Conservation (phyloP, 768 basidiomycete genomes). For the Suillus brevipes region DNA sequence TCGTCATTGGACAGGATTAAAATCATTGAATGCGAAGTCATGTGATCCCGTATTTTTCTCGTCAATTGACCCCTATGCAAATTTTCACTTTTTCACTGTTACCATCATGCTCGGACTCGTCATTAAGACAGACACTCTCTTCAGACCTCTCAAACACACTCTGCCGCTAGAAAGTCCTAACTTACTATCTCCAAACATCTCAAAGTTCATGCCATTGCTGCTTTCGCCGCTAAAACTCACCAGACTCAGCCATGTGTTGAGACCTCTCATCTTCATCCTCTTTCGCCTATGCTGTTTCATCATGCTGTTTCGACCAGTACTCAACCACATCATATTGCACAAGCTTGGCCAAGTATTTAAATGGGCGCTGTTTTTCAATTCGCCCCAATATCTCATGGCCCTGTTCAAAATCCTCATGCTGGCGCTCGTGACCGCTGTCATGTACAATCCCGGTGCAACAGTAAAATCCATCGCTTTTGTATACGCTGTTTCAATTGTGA, state of each 20-base stretch:
- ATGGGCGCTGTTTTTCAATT: neutral
- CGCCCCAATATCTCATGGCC: neutral
- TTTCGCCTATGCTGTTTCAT: neutral
- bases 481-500: neutral
- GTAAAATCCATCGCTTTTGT: neutral
- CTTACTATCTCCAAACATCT: neutral
- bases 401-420: slow-evolving; percentile 16
- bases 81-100: neutral
- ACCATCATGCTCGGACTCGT: neutral
- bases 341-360: slow-evolving; percentile 2
- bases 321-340: neutral
- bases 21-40: neutral
- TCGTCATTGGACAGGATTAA: neutral
- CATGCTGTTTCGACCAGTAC: neutral
- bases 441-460: slow-evolving; percentile 17
- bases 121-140: neutral
- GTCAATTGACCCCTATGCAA: slow-evolving; percentile 5
- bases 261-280: slow-evolving; percentile 1
- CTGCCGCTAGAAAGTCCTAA: neutral
- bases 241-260: neutral
- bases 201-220: neutral
- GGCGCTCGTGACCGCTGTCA: slow-evolving; percentile 13
- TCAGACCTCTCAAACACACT: neutral
- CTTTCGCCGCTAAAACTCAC: slow-evolving; percentile 1
- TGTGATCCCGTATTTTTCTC: neutral